Conservation (phyloP, 768 basidiomycete species). For the Suillus sp. region DNA sequence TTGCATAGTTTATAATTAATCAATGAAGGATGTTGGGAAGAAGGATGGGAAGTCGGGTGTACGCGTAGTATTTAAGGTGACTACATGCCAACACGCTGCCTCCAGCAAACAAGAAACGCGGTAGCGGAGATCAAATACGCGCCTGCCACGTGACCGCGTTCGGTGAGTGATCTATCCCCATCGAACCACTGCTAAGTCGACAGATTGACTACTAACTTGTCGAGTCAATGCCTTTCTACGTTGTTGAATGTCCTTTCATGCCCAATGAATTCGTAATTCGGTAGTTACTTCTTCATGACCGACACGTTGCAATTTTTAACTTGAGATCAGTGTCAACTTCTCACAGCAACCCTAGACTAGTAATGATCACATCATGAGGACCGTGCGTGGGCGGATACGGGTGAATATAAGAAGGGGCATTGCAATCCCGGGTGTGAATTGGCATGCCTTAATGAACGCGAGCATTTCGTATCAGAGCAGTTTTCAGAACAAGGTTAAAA, state of each 20-base stretch:
- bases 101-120: conserved; percentile 33
- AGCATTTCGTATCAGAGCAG: not conserved
- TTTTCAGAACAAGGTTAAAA: not conserved
- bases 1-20: conserved; percentile 15
- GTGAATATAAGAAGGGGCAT: not conserved
- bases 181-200: not conserved
- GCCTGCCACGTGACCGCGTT: conserved; percentile 34
- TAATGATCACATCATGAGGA: not conserved
- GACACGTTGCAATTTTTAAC: not conserved
- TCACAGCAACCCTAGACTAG: conserved; percentile 1
- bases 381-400: not conserved
- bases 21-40: not conserved
- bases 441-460: conserved; percentile 2
- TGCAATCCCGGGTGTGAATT: not conserved
- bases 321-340: not conserved
- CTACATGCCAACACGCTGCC: conserved; percentile 7
- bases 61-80: conserved; percentile 32
- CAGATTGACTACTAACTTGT: not conserved
- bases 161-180: conserved; percentile 17
- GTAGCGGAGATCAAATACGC: conserved; percentile 22
- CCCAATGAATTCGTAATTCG: not conserved
- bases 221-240: not conserved
- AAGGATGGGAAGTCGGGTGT: conserved; percentile 4
- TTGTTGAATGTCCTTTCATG: not conserved
- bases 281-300: not conserved